phyloP scores from a whole-genome alignment of 129 eudicot species.

The Centella asiatica region DNA sequence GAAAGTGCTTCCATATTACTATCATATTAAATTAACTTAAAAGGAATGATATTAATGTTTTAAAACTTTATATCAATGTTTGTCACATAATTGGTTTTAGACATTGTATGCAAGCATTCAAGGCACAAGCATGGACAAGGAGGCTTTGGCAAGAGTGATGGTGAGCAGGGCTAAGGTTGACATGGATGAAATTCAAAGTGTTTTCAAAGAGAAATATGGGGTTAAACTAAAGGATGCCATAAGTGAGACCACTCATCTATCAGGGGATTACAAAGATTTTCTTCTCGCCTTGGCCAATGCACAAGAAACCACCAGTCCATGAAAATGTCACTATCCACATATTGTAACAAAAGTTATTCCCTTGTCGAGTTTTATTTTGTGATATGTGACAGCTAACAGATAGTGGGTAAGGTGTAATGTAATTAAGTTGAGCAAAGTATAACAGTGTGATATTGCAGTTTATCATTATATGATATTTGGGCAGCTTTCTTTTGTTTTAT shows the following conservation, averaged over 20 bases:
- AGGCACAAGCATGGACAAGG: constrained; percentile 33
- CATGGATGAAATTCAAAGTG: constrained; percentile 42
- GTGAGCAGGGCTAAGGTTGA: constrained; percentile 49
- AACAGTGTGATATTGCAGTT: background rate
- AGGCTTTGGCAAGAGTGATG: constrained; percentile 42
- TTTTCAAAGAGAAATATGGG: constrained; percentile 36
- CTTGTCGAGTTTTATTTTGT: background rate
- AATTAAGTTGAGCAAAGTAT: background rate
- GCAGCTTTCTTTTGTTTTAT: background rate
- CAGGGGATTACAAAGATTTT: constrained; percentile 43
- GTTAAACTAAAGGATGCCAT: constrained; percentile 42
- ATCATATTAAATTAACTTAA: too few species aligned
- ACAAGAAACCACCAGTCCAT: background rate
- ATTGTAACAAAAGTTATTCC: background rate
- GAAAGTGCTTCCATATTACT: too few species aligned
- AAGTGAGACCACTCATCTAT: constrained; percentile 28
- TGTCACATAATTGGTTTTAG: constrained; percentile 22
- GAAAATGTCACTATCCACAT: background rate
- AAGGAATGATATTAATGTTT: too few species aligned
- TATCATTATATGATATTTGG: background rate
- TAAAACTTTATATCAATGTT: too few species aligned
- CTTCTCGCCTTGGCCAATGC: constrained; percentile 35
- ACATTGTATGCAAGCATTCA: constrained; percentile 40
- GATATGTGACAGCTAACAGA: background rate
- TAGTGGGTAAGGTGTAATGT: background rate